Evolutionary conservation across 805 yeast genomes (phyloP).

Genomic region (Osmozyma mogii): DNA sequence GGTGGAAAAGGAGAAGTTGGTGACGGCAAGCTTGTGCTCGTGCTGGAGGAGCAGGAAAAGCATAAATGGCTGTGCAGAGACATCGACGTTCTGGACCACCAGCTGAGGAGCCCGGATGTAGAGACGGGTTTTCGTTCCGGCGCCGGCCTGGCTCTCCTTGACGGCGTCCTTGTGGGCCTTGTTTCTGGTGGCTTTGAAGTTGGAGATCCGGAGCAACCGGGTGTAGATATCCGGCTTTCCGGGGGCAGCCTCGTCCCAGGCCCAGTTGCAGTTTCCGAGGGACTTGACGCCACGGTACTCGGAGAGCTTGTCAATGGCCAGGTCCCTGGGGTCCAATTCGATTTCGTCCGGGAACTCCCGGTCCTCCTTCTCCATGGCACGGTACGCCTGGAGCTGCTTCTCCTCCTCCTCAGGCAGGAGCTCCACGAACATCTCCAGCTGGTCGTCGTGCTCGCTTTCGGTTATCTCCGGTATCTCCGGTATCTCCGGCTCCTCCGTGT

Average conservation of each 20-base stretch:
- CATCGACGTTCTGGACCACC: slow-evolving; percentile 36
- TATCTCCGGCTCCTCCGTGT: slow-evolving; percentile 18
- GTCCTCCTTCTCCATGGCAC: slow-evolving; percentile 71
- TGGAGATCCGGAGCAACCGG: slow-evolving; percentile 63
- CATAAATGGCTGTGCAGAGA: slow-evolving; percentile 43
- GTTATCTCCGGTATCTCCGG: slow-evolving; percentile 32
- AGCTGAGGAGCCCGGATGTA: slow-evolving; percentile 49
- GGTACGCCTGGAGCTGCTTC: slow-evolving; percentile 61
- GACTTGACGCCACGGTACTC: slow-evolving; percentile 86
- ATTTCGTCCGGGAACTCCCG: slow-evolving; percentile 93
- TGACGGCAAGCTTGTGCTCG: slow-evolving; percentile 80
- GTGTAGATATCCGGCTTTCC: slow-evolving; percentile 74
- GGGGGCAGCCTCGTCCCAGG: slow-evolving; percentile 72
- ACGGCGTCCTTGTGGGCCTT: slow-evolving; percentile 54
- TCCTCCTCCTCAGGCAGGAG: slow-evolving; percentile 77
- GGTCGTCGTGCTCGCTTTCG: slow-evolving; percentile 32
- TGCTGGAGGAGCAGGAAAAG: slow-evolving; percentile 72
- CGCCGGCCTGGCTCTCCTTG: slow-evolving; percentile 31
- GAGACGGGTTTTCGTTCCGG: slow-evolving; percentile 59
- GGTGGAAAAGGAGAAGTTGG: slow-evolving; percentile 72
- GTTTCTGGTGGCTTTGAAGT: slow-evolving; percentile 70
- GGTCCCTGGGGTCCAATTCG: slow-evolving; percentile 68
- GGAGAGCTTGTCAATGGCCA: slow-evolving; percentile 65
- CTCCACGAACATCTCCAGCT: slow-evolving; percentile 59
- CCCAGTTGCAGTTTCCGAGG: slow-evolving; percentile 77